Conservation (phyloP, 225 moss, liverwort and hornwort species). For the Pseudisothecium myosuroides region DNA sequence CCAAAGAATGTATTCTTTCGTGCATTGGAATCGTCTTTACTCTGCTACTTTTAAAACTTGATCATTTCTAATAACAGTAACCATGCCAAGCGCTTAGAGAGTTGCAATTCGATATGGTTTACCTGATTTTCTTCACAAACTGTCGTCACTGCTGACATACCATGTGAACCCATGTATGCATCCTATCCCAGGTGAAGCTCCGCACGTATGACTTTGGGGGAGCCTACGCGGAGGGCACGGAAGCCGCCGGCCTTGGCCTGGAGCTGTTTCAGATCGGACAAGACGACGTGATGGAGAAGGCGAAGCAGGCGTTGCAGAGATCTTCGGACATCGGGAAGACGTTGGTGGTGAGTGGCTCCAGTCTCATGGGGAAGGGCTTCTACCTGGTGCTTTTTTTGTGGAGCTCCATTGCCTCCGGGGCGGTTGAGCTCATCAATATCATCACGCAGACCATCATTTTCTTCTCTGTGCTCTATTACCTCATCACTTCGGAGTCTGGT, state of each 20-base stretch:
- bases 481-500: conserved; percentile 66
- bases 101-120: not conserved
- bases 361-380: conserved; percentile 55
- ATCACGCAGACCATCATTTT: conserved; percentile 69
- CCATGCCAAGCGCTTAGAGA: no score
- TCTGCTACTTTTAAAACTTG: not conserved
- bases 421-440: conserved; percentile 61
- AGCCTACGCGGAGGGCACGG: conserved; percentile 44
- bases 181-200: not conserved
- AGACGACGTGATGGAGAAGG: conserved; percentile 69
- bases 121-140: not conserved
- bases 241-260: conserved; percentile 49
- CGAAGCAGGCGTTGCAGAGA: conserved; percentile 49
- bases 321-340: conserved; percentile 74
- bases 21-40: not conserved
- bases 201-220: conserved; percentile 57
- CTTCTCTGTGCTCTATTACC: conserved; percentile 79
- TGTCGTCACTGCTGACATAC: not conserved
- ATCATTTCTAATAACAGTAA: not conserved
- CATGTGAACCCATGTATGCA: not conserved
- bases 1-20: not conserved
- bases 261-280: conserved; percentile 68
- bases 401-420: conserved; percentile 78
- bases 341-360: conserved; percentile 63
- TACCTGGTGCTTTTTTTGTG: conserved; percentile 56